phyloP scores from a whole-genome alignment of 2,329 filamentous ascomycete species.

The Elsinoe arachidis region DNA sequence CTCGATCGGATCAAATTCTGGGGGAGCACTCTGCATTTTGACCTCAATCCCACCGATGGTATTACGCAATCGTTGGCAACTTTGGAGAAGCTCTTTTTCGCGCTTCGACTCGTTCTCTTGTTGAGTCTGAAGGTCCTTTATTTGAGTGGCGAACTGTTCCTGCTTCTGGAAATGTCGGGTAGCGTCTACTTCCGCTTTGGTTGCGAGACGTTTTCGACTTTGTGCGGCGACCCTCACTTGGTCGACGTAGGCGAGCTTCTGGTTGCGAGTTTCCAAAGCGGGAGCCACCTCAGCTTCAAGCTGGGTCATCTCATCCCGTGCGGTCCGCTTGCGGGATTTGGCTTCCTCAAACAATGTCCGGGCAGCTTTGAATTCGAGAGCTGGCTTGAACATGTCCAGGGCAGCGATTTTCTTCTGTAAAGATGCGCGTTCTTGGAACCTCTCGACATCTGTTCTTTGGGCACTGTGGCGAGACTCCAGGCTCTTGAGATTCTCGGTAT shows the following conservation, averaged over 20 bases:
- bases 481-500: slow-evolving; percentile 55
- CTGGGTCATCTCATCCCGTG: slow-evolving; percentile 48
- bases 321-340: slow-evolving; percentile 48
- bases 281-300: slow-evolving; percentile 59
- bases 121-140: slow-evolving; percentile 29
- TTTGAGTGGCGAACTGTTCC: slow-evolving; percentile 30
- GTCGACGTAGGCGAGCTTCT: slow-evolving; percentile 59
- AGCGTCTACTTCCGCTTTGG: slow-evolving; percentile 46
- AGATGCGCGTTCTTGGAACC: slow-evolving; percentile 64
- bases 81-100: slow-evolving; percentile 25
- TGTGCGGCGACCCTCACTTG: slow-evolving; percentile 49
- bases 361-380: slow-evolving; percentile 55
- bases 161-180: slow-evolving; percentile 29
- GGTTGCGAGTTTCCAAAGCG: slow-evolving; percentile 57
- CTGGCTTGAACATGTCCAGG: slow-evolving; percentile 56
- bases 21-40: slow-evolving; percentile 53
- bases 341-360: slow-evolving; percentile 41
- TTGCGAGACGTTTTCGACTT: slow-evolving; percentile 47
- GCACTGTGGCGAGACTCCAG: slow-evolving; percentile 65
- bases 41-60: slow-evolving; percentile 57
- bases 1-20: slow-evolving; percentile 59
- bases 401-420: slow-evolving; percentile 56
- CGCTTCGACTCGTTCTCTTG: slow-evolving; percentile 34
- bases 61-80: slow-evolving; percentile 18
- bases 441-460: slow-evolving; percentile 73